Percentiles rank a stretch among this genome's conserved stretches.
Evolutionary conservation across 1,284 basidiomycete genomes (phyloP).

Genomic region (Meripilus lineatus): DNA sequence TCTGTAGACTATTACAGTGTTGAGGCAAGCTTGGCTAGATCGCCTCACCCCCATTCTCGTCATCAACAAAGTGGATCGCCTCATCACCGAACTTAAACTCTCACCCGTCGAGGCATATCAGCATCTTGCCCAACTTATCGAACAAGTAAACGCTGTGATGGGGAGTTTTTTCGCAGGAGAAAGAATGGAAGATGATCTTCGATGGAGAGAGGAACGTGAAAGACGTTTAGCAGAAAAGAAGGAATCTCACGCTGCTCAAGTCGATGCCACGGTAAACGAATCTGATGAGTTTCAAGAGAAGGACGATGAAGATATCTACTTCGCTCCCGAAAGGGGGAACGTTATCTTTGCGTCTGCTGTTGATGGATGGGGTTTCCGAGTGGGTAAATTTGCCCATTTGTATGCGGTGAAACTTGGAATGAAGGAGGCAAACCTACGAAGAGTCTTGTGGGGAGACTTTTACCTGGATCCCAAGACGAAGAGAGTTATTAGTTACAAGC

Average conservation of each 20-base stretch:
- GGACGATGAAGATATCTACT: slow-evolving; percentile 97
- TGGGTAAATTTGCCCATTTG: slow-evolving; percentile 90
- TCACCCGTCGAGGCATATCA: slow-evolving; percentile 93
- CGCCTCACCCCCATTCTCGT: slow-evolving; percentile 88
- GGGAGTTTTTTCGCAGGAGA: slow-evolving; percentile 94
- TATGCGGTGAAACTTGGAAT: slow-evolving; percentile 92
- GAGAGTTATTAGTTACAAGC: slow-evolving; percentile 87
- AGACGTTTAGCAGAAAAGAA: slow-evolving; percentile 72
- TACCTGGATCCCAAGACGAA: slow-evolving; percentile 97
- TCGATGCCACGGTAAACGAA: slow-evolving; percentile 53
- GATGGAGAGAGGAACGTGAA: slow-evolving; percentile 92
- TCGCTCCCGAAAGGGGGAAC: slow-evolving; percentile 93
- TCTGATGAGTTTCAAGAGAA: slow-evolving; percentile 80
- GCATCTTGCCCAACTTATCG: slow-evolving; percentile 89
- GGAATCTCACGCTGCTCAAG: slow-evolving; percentile 62
- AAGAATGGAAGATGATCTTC: slow-evolving; percentile 94
- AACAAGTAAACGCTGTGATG: slow-evolving; percentile 98
- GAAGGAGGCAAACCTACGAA: slow-evolving; percentile 82
- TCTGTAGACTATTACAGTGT: slow-evolving; percentile 84
- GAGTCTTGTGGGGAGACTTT: slow-evolving; percentile 96
- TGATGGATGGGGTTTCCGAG: slow-evolving; percentile 97
- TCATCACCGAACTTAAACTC: slow-evolving; percentile 92
- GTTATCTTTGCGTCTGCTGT: slow-evolving; percentile 97
- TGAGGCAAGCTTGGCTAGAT: slow-evolving; percentile 94
- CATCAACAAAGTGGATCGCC: slow-evolving; percentile 96